Conservation (phyloP, 192 early-diverging fungal species). For the Backusella psychrophila region DNA sequence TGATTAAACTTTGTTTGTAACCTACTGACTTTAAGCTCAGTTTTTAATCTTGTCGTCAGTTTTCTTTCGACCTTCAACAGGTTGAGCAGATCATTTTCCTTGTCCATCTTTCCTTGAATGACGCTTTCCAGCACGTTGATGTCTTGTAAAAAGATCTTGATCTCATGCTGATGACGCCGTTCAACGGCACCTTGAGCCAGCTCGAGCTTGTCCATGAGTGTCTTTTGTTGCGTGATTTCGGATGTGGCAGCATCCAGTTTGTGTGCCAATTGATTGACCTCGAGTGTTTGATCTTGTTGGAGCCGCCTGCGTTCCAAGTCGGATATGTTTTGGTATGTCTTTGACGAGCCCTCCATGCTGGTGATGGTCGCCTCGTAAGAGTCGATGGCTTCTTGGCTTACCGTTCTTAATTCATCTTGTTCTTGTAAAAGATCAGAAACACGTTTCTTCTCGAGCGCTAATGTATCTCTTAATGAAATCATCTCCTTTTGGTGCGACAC, state of each 20-base stretch:
- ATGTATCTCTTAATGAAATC: slow-evolving; percentile 1
- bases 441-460: slow-evolving; percentile 7
- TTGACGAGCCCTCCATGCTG: neutral
- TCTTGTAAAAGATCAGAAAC: slow-evolving; percentile 20
- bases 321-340: neutral
- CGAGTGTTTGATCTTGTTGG: neutral
- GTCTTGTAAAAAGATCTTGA: slow-evolving; percentile 1
- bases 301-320: neutral
- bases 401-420: slow-evolving; percentile 32
- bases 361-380: slow-evolving; percentile 34
- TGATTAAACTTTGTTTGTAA: neutral
- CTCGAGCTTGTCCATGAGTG: slow-evolving; percentile 15
- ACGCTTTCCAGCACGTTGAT: slow-evolving; percentile 16
- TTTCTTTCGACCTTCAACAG: neutral
- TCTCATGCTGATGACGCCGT: slow-evolving; percentile 17
- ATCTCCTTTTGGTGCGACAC: slow-evolving; percentile 13
- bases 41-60: neutral
- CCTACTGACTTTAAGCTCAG: neutral
- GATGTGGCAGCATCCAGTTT: neutral
- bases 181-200: slow-evolving; percentile 23
- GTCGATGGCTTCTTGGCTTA: slow-evolving; percentile 35
- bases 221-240: neutral
- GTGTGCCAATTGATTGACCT: neutral
- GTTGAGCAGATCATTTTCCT: neutral
- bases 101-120: slow-evolving; percentile 10